These are phyloP conservation scores for Xerocomellus intermedius DNA, from an alignment of 768 basidiomycete species.

Conservation along the genomic window DNA sequence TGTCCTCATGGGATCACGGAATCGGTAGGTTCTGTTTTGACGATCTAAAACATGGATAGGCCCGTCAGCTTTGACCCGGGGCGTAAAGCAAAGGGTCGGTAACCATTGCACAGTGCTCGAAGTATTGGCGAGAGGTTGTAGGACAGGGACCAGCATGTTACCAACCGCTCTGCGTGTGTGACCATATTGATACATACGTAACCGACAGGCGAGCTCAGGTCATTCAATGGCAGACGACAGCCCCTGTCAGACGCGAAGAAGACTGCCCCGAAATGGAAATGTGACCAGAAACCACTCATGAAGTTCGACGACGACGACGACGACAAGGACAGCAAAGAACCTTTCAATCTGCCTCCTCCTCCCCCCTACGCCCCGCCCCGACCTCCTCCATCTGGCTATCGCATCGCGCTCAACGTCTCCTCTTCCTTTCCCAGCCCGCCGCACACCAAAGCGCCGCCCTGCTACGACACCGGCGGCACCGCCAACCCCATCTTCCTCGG, in stretches of 20 bases:
- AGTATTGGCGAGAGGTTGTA: background rate
- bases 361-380: constrained; percentile 17
- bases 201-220: background rate
- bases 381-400: constrained; percentile 64
- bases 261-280: background rate
- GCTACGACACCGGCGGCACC: constrained; percentile 53
- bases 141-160: no score
- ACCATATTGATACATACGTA: constrained; percentile 1
- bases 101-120: background rate
- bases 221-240: no score
- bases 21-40: constrained; percentile 13
- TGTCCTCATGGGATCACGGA: background rate
- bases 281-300: background rate
- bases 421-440: constrained; percentile 38
- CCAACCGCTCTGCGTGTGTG: no score
- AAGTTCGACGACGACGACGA: constrained; percentile 9
- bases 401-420: constrained; percentile 49
- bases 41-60: background rate
- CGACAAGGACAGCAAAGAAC: constrained; percentile 8
- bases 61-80: background rate
- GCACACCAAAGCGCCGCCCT: constrained; percentile 50
- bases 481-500: constrained; percentile 64
- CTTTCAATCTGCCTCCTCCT: no score
- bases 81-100: background rate
- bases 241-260: no score